Percentiles rank a stretch among this genome's conserved stretches.
Conservation (phyloP, 148 eudicot species). For the Nyssa sinensis region DNA sequence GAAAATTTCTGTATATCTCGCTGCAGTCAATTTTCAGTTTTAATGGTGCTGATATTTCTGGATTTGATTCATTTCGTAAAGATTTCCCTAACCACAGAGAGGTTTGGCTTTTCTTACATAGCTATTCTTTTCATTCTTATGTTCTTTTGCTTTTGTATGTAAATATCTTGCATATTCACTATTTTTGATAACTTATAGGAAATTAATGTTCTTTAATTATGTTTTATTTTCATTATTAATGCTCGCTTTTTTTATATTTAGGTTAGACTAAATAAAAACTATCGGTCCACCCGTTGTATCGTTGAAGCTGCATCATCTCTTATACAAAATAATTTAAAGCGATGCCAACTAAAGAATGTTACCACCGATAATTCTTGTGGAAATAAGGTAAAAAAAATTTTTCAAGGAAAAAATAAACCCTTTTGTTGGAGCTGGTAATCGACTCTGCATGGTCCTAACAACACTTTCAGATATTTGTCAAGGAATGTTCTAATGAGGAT, state of each 20-base stretch:
- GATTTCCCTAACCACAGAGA: slow-evolving; percentile 83
- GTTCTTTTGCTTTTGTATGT: neutral
- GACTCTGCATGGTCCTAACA: slow-evolving; percentile 9
- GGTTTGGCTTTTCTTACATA: slow-evolving; percentile 34
- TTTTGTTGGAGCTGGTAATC: slow-evolving; percentile 11
- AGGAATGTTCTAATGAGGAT: slow-evolving; percentile 82
- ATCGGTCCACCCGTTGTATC: slow-evolving; percentile 90
- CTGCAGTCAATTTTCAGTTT: slow-evolving; percentile 93
- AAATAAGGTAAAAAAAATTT: slow-evolving; percentile 50
- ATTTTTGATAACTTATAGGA: neutral
- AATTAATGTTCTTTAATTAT: neutral
- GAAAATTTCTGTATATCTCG: slow-evolving; percentile 6
- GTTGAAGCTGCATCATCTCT: slow-evolving; percentile 91
- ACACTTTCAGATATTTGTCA: slow-evolving; percentile 57
- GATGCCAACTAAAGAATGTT: slow-evolving; percentile 59
- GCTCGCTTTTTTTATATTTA: slow-evolving; percentile 18
- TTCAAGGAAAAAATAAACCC: neutral
- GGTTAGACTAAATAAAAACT: slow-evolving; percentile 75
- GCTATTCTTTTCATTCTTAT: neutral
- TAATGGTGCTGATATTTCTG: slow-evolving; percentile 84
- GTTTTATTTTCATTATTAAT: slow-evolving; percentile 5
- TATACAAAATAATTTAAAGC: slow-evolving; percentile 60
- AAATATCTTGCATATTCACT: neutral
- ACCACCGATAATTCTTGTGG: slow-evolving; percentile 81
- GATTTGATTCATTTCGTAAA: slow-evolving; percentile 89